Evolutionary conservation across 352 stramenopile genomes (phyloP).

Genomic region (Blastocystis sp.): DNA sequence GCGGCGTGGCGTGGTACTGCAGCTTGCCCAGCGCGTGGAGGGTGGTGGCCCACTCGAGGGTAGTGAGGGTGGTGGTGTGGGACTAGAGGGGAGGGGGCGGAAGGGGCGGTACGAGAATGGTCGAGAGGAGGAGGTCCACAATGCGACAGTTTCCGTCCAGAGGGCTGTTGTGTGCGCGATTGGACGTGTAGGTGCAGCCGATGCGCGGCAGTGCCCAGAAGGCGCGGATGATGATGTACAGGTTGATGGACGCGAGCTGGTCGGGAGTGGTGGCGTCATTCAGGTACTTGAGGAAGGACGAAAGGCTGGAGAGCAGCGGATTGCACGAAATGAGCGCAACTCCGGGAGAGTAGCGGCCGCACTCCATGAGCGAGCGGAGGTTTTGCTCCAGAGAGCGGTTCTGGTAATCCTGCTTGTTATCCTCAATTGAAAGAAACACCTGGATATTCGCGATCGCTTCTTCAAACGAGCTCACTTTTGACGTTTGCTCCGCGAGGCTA

Average conservation of each 20-base stretch:
- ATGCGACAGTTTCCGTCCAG: neutral
- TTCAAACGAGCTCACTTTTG: constrained; percentile 25
- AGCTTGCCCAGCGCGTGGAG: constrained; percentile 43
- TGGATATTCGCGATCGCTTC: neutral
- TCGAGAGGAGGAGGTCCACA: neutral
- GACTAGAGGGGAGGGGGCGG: neutral
- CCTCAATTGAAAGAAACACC: neutral
- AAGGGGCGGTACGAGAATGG: too few species aligned
- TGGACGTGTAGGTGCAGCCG: constrained; percentile 32
- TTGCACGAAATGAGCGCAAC: constrained; percentile 4
- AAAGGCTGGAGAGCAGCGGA: neutral
- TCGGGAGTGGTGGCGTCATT: neutral
- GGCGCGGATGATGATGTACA: neutral
- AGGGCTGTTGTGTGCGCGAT: neutral
- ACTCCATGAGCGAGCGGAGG: constrained; percentile 11
- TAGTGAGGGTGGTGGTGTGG: neutral
- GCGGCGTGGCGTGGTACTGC: neutral
- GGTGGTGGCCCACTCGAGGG: constrained; percentile 16
- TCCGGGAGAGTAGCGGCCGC: constrained; percentile 34
- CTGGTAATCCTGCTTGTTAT: constrained; percentile 29
- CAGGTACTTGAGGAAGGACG: constrained; percentile 23
- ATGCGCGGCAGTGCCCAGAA: constrained; percentile 56
- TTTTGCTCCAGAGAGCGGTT: constrained; percentile 25
- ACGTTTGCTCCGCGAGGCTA: neutral
- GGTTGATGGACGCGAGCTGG: neutral